A percentile compares a stretch with the other conserved stretches of the same genome.
Evolutionary conservation across 257 asterid species (phyloP).

Genomic region (Solanum stenotomum): DNA sequence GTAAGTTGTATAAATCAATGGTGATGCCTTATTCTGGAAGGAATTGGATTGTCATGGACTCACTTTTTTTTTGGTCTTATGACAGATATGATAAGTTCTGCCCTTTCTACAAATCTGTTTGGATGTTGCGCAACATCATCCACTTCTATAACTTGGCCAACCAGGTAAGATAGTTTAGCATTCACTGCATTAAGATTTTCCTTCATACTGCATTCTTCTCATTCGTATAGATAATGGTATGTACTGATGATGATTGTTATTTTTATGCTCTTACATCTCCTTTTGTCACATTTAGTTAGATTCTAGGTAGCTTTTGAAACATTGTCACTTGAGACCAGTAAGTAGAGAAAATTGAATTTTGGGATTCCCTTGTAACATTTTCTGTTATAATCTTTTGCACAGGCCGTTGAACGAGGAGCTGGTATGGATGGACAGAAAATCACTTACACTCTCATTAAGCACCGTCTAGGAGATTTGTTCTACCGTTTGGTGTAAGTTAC

Average conservation of each 20-base stretch:
- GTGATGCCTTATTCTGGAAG: neutral
- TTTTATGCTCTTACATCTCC: neutral
- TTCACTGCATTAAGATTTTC: neutral
- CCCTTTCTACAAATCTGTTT: slow-evolving; percentile 98
- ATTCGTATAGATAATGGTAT: neutral
- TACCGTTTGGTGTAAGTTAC: slow-evolving; percentile 89
- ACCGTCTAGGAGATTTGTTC: slow-evolving; percentile 84
- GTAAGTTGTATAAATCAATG: slow-evolving; percentile 28
- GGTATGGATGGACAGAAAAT: slow-evolving; percentile 99
- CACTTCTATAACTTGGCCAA: slow-evolving; percentile 96
- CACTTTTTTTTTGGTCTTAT: slow-evolving; percentile 6
- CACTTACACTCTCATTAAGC: slow-evolving; percentile 83
- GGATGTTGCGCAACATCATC: slow-evolving; percentile 99
- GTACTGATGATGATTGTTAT: neutral
- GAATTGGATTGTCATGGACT: neutral
- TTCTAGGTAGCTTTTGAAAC: neutral
- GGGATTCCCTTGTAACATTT: neutral
- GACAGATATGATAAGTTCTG: slow-evolving; percentile 87
- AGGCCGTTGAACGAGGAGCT: slow-evolving; percentile 99
- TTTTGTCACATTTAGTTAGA: neutral
- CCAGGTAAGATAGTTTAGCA: slow-evolving; percentile 46
- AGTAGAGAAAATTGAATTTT: neutral
- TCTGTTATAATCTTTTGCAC: slow-evolving; percentile 9
- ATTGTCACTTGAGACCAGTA: neutral
- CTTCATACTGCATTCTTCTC: neutral